Percentiles rank a stretch among this genome's conserved stretches.
These are phyloP conservation scores for Beauveria rudraprayagi DNA, from an alignment of 2,329 filamentous ascomycete species.

Conservation along the genomic window DNA sequence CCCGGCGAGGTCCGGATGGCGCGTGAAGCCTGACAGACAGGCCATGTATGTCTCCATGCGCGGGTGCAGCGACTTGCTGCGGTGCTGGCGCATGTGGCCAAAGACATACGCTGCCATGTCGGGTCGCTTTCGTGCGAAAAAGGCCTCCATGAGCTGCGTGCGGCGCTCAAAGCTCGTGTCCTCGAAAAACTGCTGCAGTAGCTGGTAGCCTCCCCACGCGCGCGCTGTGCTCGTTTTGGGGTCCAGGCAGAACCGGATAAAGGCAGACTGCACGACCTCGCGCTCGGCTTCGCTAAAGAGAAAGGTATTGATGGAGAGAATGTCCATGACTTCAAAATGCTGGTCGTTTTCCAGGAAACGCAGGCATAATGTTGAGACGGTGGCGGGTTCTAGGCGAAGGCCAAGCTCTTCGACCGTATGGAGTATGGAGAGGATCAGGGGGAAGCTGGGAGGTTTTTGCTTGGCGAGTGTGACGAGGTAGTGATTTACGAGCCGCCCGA, in stretches of 20 bases:
- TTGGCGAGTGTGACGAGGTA: conserved; percentile 63
- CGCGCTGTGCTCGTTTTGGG: conserved; percentile 51
- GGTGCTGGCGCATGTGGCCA: conserved; percentile 83
- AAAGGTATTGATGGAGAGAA: conserved; percentile 67
- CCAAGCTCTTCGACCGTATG: conserved; percentile 64
- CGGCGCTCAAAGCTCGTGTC: conserved; percentile 59
- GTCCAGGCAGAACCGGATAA: conserved; percentile 63
- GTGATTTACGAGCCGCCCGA: conserved; percentile 58
- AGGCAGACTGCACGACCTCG: conserved; percentile 53
- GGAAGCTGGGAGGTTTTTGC: conserved; percentile 53
- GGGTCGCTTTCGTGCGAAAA: conserved; percentile 67
- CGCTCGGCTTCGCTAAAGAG: conserved; percentile 65
- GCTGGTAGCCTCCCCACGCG: conserved; percentile 57
- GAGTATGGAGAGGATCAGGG: conserved; percentile 64
- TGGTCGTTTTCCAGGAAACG: conserved; percentile 71
- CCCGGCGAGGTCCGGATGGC: conserved; percentile 45
- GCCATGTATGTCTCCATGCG: conserved; percentile 66
- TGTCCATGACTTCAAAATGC: conserved; percentile 69
- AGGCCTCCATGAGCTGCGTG: conserved; percentile 67
- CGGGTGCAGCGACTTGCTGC: conserved; percentile 55
- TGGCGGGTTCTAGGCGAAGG: conserved; percentile 62
- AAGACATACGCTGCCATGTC: conserved; percentile 86
- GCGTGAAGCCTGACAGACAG: conserved; percentile 68
- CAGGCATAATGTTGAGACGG: conserved; percentile 64
- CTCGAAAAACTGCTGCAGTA: conserved; percentile 56